Percentiles rank a stretch among this genome's conserved stretches.
Conservation (phyloP, 2,329 filamentous ascomycete species). For the Shiraia sp. region DNA sequence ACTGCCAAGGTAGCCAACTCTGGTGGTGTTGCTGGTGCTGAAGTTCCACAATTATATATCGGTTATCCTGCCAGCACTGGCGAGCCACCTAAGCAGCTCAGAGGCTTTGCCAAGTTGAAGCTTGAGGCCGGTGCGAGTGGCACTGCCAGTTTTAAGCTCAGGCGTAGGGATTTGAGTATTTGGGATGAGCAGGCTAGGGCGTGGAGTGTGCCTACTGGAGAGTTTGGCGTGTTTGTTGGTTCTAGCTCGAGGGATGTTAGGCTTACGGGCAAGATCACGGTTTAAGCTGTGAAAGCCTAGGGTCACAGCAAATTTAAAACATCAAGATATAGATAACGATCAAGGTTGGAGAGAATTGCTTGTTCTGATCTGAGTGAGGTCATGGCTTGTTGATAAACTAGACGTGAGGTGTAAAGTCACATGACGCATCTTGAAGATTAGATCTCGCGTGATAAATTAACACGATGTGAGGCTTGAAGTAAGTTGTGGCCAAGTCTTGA, state of each 20-base stretch:
- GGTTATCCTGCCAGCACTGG: constrained; percentile 36
- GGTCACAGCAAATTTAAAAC: no score
- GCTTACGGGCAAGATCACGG: constrained; percentile 38
- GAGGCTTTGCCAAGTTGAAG: constrained; percentile 43
- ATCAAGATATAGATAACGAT: no score
- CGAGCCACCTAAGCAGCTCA: constrained; percentile 40
- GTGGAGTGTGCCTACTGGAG: constrained; percentile 42
- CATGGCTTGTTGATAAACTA: constrained; percentile 1
- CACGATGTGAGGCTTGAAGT: no score
- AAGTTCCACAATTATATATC: constrained; percentile 46
- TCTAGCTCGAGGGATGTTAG: constrained; percentile 43
- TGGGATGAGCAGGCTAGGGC: constrained; percentile 39
- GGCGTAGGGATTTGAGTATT: constrained; percentile 43
- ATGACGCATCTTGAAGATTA: neutral
- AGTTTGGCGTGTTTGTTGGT: constrained; percentile 38
- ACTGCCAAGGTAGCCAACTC: constrained; percentile 42
- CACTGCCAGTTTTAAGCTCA: constrained; percentile 39
- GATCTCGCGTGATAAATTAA: neutral
- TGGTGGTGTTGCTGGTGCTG: constrained; percentile 40
- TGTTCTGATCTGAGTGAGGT: neutral
- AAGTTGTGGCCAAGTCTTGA: no score
- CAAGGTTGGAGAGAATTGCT: neutral
- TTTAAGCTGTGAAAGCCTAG: constrained; percentile 23
- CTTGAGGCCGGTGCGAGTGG: constrained; percentile 33
- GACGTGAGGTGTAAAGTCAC: neutral